Evolutionary conservation across 495 filamentous ascomycete genomes (phyloP).

Genomic region (Tuber brumale): DNA sequence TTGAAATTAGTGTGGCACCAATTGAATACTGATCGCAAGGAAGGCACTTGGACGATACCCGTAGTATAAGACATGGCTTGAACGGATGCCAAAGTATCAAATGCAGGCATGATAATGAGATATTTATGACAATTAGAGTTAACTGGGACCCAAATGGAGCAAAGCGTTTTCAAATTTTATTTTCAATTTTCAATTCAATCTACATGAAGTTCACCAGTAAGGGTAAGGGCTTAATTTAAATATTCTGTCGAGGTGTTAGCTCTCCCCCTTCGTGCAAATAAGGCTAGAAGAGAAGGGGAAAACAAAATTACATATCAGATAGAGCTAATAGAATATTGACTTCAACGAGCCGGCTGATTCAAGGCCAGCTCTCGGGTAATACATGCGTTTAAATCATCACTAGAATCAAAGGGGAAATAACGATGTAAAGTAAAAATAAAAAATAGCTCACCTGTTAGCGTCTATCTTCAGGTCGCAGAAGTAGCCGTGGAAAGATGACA

Average conservation of each 20-base stretch:
- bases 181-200: too few species aligned
- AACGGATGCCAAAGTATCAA: neutral
- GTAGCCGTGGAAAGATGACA: neutral
- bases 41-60: neutral
- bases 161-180: neutral
- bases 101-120: neutral
- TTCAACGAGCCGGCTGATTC: conserved; percentile 33
- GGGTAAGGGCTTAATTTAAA: neutral
- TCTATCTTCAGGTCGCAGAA: neutral
- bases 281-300: neutral
- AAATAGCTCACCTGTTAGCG: conserved; percentile 14
- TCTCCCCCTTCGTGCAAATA: neutral
- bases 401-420: conserved; percentile 15
- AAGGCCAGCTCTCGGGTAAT: conserved; percentile 37
- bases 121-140: neutral
- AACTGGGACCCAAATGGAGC: neutral
- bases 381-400: conserved; percentile 39
- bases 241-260: neutral
- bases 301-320: neutral
- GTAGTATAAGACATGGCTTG: neutral
- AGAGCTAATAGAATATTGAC: conserved; percentile 17
- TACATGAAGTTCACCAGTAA: neutral
- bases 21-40: neutral
- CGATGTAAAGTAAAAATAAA: neutral
- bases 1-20: neutral